These are phyloP conservation scores for Mortierella sp. DNA, from an alignment of 371 early-diverging fungal species.

Conservation along the genomic window DNA sequence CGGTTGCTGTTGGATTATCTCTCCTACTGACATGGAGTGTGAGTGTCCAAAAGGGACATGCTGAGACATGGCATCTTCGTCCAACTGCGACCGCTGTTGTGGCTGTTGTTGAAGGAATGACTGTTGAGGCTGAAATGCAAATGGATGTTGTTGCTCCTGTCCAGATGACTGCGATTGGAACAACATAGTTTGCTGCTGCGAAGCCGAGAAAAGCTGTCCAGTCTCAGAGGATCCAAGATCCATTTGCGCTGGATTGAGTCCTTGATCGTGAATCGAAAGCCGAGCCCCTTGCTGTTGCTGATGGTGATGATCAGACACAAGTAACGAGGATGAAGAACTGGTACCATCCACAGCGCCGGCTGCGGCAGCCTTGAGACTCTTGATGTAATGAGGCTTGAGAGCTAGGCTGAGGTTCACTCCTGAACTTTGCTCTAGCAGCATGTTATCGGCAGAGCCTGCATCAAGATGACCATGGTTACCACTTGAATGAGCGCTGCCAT, in stretches of 20 bases:
- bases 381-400: conserved; percentile 39
- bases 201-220: conserved; percentile 8
- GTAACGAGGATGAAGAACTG: not conserved
- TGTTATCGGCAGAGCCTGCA: conserved; percentile 3
- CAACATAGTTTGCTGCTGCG: conserved; percentile 15
- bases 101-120: conserved; percentile 13
- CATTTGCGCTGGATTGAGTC: conserved; percentile 30
- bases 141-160: conserved; percentile 15
- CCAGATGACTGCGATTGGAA: conserved; percentile 11
- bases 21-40: conserved; percentile 24
- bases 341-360: conserved; percentile 6
- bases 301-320: conserved; percentile 15
- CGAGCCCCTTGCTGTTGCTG: conserved; percentile 24
- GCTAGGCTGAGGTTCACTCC: conserved; percentile 22
- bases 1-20: conserved; percentile 26
- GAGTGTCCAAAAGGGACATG: conserved; percentile 39
- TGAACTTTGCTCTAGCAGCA: conserved; percentile 18
- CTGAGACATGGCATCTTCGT: conserved; percentile 41
- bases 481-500: conserved; percentile 3
- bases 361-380: conserved; percentile 25
- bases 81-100: conserved; percentile 17
- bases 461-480: conserved; percentile 1
- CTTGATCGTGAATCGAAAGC: conserved; percentile 16
- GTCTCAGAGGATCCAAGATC: conserved; percentile 24
- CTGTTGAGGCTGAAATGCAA: conserved; percentile 21